These are phyloP conservation scores for Cercophora scortea DNA, from an alignment of 495 filamentous ascomycete species.

Conservation along the genomic window DNA sequence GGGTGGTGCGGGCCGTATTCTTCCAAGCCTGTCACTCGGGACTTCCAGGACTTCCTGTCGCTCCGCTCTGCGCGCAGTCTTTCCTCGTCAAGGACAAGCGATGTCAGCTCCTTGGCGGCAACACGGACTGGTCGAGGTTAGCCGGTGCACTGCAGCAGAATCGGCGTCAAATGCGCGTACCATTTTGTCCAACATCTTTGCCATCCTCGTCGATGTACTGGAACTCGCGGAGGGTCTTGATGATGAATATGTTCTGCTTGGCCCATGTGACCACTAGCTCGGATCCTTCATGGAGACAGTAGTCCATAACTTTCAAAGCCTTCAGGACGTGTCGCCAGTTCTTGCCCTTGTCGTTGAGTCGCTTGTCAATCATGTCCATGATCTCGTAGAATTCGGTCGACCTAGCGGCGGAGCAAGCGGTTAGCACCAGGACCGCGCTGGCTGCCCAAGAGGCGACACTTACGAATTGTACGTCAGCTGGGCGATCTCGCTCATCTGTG, in stretches of 20 bases:
- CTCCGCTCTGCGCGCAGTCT: slow-evolving; percentile 82
- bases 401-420: slow-evolving; percentile 1
- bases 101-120: slow-evolving; percentile 91
- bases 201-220: slow-evolving; percentile 92
- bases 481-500: slow-evolving; percentile 98
- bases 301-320: slow-evolving; percentile 95
- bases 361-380: slow-evolving; percentile 99
- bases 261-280: slow-evolving; percentile 98
- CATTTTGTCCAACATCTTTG: slow-evolving; percentile 90
- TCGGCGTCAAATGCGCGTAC: slow-evolving; percentile 36
- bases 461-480: slow-evolving; percentile 96
- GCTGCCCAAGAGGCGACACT: slow-evolving; percentile 18
- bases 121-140: slow-evolving; percentile 62
- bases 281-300: slow-evolving; percentile 94
- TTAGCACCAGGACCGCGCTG: neutral
- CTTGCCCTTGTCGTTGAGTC: slow-evolving; percentile 98
- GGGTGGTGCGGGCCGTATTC: slow-evolving; percentile 54
- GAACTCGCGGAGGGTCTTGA: slow-evolving; percentile 97
- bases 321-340: slow-evolving; percentile 99
- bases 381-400: slow-evolving; percentile 96
- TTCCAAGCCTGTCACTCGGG: slow-evolving; percentile 85
- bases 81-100: slow-evolving; percentile 93
- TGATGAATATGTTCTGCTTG: slow-evolving; percentile 94
- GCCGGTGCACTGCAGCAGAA: neutral
- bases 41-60: slow-evolving; percentile 94